Conservation (phyloP, 495 filamentous ascomycete genomes). For the Aspergillus conjunctus region DNA sequence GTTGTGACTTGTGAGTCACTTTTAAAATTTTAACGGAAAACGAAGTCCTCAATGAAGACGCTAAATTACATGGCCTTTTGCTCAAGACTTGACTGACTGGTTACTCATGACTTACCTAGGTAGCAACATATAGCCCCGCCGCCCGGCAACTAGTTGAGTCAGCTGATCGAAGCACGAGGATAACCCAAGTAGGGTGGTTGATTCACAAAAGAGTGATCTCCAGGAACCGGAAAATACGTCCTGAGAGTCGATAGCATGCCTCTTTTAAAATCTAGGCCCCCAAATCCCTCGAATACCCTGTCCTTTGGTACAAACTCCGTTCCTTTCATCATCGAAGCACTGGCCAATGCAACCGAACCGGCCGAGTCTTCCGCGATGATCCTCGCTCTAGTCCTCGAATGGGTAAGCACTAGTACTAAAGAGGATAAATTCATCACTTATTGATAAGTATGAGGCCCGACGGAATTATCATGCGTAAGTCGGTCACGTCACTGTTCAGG, state of each 20-base stretch:
- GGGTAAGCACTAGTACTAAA: conserved; percentile 7
- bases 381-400: conserved; percentile 18
- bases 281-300: neutral
- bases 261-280: conserved; percentile 13
- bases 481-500: conserved; percentile 39
- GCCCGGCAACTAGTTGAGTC: too few species aligned
- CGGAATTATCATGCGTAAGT: conserved; percentile 34
- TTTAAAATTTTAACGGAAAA: neutral
- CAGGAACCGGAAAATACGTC: neutral
- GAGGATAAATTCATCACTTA: conserved; percentile 17
- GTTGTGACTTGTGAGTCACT: too few species aligned
- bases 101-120: neutral
- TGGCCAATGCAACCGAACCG: conserved; percentile 27
- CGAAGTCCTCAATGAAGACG: neutral
- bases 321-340: conserved; percentile 22
- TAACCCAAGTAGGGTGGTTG: neutral
- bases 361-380: conserved; percentile 23
- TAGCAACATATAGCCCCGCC: too few species aligned
- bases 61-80: neutral
- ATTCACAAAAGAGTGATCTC: neutral
- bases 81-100: neutral
- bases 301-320: neutral
- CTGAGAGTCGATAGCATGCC: neutral
- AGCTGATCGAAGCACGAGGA: conserved; percentile 9
- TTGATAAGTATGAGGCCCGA: conserved; percentile 24